phyloP scores from a whole-genome alignment of 2,329 filamentous ascomycete genomes.

The Trichoderma sp. region DNA sequence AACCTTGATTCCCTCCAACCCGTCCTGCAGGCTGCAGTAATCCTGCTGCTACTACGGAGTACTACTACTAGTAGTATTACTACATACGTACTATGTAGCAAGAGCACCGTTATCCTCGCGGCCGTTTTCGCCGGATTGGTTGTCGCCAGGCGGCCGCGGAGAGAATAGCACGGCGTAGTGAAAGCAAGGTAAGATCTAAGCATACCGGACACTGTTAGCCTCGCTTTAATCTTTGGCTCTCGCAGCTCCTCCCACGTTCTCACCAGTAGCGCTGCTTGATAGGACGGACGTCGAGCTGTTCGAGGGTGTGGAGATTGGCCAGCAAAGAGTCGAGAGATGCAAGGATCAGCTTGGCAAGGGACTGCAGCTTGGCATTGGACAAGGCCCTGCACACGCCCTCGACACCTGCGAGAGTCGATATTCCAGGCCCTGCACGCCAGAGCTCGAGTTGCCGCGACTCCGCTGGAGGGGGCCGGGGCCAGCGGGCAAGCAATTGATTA shows the following conservation, averaged over 20 bases:
- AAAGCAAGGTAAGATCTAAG: conserved; percentile 10
- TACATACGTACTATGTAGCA: too few species aligned
- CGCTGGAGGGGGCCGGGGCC: background rate
- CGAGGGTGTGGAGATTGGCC: conserved; percentile 1
- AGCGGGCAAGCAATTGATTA: background rate
- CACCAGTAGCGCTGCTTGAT: background rate
- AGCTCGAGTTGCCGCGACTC: background rate
- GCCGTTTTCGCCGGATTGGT: background rate
- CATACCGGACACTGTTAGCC: conserved; percentile 8
- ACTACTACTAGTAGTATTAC: too few species aligned
- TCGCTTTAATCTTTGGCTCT: background rate
- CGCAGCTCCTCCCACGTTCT: background rate
- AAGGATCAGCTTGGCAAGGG: conserved; percentile 6
- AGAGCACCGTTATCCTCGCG: background rate
- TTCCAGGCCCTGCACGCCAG: background rate
- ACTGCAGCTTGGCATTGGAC: background rate
- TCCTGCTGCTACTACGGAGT: too few species aligned
- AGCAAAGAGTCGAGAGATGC: background rate
- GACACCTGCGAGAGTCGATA: background rate
- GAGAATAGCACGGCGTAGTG: background rate
- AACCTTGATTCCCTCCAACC: background rate
- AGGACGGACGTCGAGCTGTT: background rate
- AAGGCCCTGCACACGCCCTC: background rate
- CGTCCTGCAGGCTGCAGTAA: background rate
- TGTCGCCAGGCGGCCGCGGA: background rate